phyloP scores from a whole-genome alignment of 768 basidiomycete species.

The Phlegmacium glaucopus region DNA sequence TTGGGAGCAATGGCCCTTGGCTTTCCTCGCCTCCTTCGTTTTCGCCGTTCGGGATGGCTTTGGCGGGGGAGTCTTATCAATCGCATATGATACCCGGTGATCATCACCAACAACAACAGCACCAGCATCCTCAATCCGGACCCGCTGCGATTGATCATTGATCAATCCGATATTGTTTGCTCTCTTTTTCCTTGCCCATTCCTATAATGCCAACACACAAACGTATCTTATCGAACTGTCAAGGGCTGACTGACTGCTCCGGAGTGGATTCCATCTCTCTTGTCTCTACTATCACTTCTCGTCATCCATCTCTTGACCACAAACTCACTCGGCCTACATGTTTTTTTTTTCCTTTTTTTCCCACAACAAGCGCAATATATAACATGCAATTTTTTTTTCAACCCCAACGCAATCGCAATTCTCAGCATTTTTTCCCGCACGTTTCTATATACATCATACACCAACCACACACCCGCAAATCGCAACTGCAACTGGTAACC shows the following conservation, averaged over 20 bases:
- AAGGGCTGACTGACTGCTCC: neutral
- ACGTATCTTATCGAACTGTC: neutral
- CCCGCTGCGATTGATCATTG: neutral
- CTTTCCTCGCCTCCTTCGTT: slow-evolving; percentile 12
- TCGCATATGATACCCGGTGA: slow-evolving; percentile 16
- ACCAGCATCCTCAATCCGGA: slow-evolving; percentile 1
- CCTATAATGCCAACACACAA: neutral
- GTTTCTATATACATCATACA: too few species aligned
- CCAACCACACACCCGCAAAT: too few species aligned
- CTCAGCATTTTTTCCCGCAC: too few species aligned
- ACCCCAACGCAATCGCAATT: too few species aligned
- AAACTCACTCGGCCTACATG: neutral
- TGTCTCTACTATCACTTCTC: slow-evolving; percentile 5
- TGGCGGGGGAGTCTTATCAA: slow-evolving; percentile 5
- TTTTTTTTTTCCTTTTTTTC: neutral
- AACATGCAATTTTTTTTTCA: too few species aligned
- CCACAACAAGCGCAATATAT: too few species aligned
- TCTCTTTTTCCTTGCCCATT: too few species aligned
- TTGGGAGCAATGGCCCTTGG: slow-evolving; percentile 3
- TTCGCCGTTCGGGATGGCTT: slow-evolving; percentile 16
- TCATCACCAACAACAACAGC: slow-evolving; percentile 12
- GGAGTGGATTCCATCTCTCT: neutral
- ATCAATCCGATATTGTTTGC: too few species aligned
- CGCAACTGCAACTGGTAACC: neutral
- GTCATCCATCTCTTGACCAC: slow-evolving; percentile 5